Evolutionary conservation across 2,329 filamentous ascomycete genomes (phyloP).

Genomic region (Periconia digitata): DNA sequence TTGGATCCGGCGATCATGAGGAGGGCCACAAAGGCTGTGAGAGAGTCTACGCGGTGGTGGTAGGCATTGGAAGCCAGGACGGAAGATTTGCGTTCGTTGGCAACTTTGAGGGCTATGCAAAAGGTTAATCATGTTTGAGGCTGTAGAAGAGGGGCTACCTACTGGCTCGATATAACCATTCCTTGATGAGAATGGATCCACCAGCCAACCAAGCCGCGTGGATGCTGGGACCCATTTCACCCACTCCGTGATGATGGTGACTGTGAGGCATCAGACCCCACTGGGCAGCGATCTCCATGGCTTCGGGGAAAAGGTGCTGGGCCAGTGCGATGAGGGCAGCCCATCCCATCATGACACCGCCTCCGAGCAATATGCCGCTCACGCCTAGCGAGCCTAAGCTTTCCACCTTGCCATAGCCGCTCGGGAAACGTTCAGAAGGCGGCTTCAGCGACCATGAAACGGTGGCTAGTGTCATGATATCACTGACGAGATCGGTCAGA

Average conservation of each 20-base stretch:
- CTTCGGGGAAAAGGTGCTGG: slow-evolving; percentile 52
- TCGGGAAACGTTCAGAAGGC: slow-evolving; percentile 80
- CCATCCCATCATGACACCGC: slow-evolving; percentile 87
- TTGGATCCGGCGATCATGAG: slow-evolving; percentile 88
- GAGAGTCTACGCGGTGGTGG: slow-evolving; percentile 93
- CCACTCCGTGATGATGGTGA: slow-evolving; percentile 59
- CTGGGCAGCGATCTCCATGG: slow-evolving; percentile 46
- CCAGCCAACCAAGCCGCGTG: slow-evolving; percentile 94
- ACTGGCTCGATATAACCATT: slow-evolving; percentile 89
- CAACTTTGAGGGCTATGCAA: slow-evolving; percentile 85
- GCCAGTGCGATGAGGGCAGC: slow-evolving; percentile 61
- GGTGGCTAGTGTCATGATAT: slow-evolving; percentile 89
- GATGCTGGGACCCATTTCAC: slow-evolving; percentile 74
- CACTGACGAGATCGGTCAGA: slow-evolving; percentile 90
- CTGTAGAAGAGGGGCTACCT: slow-evolving; percentile 27
- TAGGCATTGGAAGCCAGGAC: slow-evolving; percentile 95
- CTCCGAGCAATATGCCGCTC: slow-evolving; percentile 83
- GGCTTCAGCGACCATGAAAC: slow-evolving; percentile 90
- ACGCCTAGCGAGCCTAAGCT: slow-evolving; percentile 91
- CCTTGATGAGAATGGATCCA: slow-evolving; percentile 88
- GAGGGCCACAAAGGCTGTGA: slow-evolving; percentile 92
- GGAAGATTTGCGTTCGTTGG: slow-evolving; percentile 89
- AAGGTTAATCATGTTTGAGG: slow-evolving; percentile 21
- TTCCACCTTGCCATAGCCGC: slow-evolving; percentile 97
- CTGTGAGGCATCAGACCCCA: slow-evolving; percentile 53